Evolutionary conservation across 23 red algal species (phyloP), one percentile per base, ranked within the genome.

Genomic region (Pyropia yezoensis): DNA sequence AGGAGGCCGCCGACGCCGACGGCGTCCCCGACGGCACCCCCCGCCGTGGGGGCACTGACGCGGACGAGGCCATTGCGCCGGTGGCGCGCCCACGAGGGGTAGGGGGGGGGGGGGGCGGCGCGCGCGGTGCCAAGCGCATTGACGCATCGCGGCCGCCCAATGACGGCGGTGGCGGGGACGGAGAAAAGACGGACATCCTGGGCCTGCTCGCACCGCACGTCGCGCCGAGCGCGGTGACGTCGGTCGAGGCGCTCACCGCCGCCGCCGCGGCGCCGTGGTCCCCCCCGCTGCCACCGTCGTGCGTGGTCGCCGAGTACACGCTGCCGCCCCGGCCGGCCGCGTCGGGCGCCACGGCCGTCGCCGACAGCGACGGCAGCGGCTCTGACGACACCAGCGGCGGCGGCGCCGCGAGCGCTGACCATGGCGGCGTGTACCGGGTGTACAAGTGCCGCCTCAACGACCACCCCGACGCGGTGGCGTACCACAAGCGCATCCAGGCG

Each of bases 401-500:
- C 39, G 11, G 39, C 39, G 22, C 60, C 19, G 27, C 33, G 55
- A 15, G 19, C 7, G 55, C 19, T 2, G 68, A 76, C 70, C 25
- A 23, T 25, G 69, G 63, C 4, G 29, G 16, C 3, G 27, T 30
- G 24, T 85, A 52, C 62, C 62, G 47, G 61, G 50, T 75, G 17
- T 85, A 58, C 80, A 75, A 68, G 69, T 28, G 68, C 14, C 54
- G 51, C 26, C 67, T 85, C 19, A 52, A 61, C 49, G 32, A 23
- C 29, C 29, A 29, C n/a, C 60, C 50, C 17, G 30, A 16, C 9
- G 49, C 76, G n/a, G 26, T 54, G 47, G 63, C 60, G 15, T 88
- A 71, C 57, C 83, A 88, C 52, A 66, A 49, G 23, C 66, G 83
- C 18, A 88, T 88, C 67, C 51, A 74, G n/a, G 67, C 69, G 11